Conservation (phyloP, 1,284 basidiomycete species). For the Boletus hoseneyae region DNA sequence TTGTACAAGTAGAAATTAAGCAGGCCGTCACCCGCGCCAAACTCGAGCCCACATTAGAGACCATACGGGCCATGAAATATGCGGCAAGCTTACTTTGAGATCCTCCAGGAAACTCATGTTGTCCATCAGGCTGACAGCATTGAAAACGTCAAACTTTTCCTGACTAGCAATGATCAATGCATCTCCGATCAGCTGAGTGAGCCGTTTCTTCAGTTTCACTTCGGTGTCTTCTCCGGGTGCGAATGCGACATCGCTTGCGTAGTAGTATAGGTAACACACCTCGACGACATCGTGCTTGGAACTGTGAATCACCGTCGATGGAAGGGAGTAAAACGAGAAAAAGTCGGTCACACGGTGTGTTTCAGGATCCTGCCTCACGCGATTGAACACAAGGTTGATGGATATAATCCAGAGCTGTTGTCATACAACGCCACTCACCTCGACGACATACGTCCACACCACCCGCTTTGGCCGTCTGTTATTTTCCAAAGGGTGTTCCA, state of each 20-base stretch:
- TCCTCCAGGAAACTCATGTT: constrained; percentile 82
- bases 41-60: constrained; percentile 46
- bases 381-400: background rate
- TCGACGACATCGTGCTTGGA: constrained; percentile 65
- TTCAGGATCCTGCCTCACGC: constrained; percentile 61
- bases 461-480: constrained; percentile 75
- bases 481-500: constrained; percentile 48
- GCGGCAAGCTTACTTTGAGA: constrained; percentile 61
- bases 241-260: constrained; percentile 70
- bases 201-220: constrained; percentile 62
- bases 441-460: constrained; percentile 95
- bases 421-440: constrained; percentile 50
- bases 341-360: constrained; percentile 90
- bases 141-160: constrained; percentile 93
- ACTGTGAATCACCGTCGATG: constrained; percentile 82
- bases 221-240: constrained; percentile 56
- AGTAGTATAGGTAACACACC: constrained; percentile 94
- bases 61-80: constrained; percentile 3
- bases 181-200: constrained; percentile 75
- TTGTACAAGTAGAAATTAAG: constrained; percentile 93
- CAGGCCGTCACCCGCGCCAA: constrained; percentile 87
- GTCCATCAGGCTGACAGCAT: constrained; percentile 94
- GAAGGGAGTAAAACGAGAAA: constrained; percentile 96
- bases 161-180: constrained; percentile 78
- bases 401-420: background rate